These are phyloP conservation scores for Dillenia suffruticosa DNA, from an alignment of 164 flowering plant genomes.

Conservation along the genomic window DNA sequence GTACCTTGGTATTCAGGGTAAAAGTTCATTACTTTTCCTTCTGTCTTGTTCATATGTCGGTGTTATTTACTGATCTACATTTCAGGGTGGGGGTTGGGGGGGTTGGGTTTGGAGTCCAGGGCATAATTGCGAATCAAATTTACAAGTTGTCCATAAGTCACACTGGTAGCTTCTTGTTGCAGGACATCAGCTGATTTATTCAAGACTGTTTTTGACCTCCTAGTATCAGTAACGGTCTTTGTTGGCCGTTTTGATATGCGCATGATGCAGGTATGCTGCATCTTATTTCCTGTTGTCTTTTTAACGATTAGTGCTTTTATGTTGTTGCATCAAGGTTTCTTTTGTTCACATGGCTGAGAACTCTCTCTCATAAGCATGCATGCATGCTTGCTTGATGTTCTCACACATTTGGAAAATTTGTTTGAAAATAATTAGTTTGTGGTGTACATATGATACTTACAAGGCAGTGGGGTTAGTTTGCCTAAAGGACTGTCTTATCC, in stretches of 20 bases:
- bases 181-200: slow-evolving; percentile 99
- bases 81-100: too few species aligned
- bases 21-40: slow-evolving; percentile 3
- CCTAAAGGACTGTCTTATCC: too few species aligned
- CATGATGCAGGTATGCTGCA: slow-evolving; percentile 88
- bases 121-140: background rate
- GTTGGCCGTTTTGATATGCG: slow-evolving; percentile 99
- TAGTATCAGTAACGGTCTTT: slow-evolving; percentile 95
- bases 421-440: too few species aligned
- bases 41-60: background rate
- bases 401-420: too few species aligned
- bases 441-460: too few species aligned
- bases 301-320: too few species aligned
- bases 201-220: slow-evolving; percentile 95
- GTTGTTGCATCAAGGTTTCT: too few species aligned
- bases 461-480: too few species aligned
- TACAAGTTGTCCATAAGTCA: background rate
- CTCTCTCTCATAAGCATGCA: background rate
- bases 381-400: too few species aligned
- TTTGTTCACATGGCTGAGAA: too few species aligned
- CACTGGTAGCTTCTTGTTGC: slow-evolving; percentile 25
- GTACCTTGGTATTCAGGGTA: slow-evolving; percentile 99
- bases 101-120: background rate
- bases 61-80: too few species aligned
- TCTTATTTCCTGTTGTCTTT: background rate